Evolutionary conservation across 2,329 filamentous ascomycete genomes (phyloP), one percentile per base, ranked within the genome.

Genomic region (Helotiales sp.): DNA sequence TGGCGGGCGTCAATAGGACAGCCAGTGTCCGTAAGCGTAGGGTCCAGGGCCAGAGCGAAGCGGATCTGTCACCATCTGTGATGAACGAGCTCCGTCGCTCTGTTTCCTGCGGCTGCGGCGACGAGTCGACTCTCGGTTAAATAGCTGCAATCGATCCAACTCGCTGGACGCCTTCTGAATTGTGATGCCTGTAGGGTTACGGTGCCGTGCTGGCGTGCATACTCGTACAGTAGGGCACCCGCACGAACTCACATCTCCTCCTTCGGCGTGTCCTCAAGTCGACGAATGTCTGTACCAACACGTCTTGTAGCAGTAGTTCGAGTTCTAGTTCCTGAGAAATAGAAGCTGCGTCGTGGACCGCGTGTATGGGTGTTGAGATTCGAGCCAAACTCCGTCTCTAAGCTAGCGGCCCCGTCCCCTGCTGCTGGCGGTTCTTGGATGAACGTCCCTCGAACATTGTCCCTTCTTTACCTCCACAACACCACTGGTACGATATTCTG

Each of bases 401-500:
- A n/a, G n/a, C n/a, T n/a, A n/a, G n/a, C n/a, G n/a, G n/a, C n/a
- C n/a, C n/a, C n/a, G n/a, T n/a, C n/a, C n/a, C n/a, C n/a, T n/a
- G n/a, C n/a, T n/a, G n/a, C n/a, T n/a, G n/a, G n/a, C n/a, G n/a
- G n/a, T n/a, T n/a, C n/a, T n/a, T n/a, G n/a, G n/a, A n/a, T n/a
- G n/a, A n/a, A n/a, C n/a, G n/a, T n/a, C n/a, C 19, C 27, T 47
- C 27, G 47, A 50, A 51, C 31, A 34, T 34, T 15, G 31, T 38
- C 52, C 55, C 49, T 34, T 25, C 52, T 58, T n/a, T n/a, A n/a
- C n/a, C n/a, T n/a, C n/a, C n/a, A n/a, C n/a, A n/a, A n/a, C n/a
- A n/a, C n/a, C 29, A 50, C 61, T 55, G 61, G 59, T 55, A 61
- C 56, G 19, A 59, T 48, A 29, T 58, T 46, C n/a, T 60, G 47